Evolutionary conservation across 768 basidiomycete species (phyloP), one percentile per base, ranked within the genome.

Genomic region (Sutorius australiensis): DNA sequence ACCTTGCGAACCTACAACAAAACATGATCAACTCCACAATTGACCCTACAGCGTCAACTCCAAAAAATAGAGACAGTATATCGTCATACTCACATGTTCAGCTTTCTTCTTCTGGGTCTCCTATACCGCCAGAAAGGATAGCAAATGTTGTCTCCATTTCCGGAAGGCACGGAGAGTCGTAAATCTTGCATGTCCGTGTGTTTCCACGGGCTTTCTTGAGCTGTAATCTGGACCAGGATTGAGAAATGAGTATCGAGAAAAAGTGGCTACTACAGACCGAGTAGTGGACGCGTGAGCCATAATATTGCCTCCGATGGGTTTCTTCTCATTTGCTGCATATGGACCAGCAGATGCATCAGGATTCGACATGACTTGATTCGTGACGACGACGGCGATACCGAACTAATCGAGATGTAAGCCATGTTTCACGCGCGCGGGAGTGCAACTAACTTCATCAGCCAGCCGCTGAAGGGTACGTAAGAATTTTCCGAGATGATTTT

Each of bases 331-430:
- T 4, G 82, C 82, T 37, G 86, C 86, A 57, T 91, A 92, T 17
- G 92, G 90, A 12, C 89, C 89, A 44, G 92, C 92, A 3, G 88
- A 83, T 28, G 92, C 93, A 67, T 99, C 97, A 2, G 97, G 95
- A 52, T 86, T 95, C n/a, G 97, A 98, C 82, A 99, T 97, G 60
- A 99, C 97, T 70, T 99, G 97, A 68, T 99, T 99, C 5, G 92
- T 91, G 38, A 98, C 86, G 11, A 99, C 94, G 21, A 98, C 95
- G 4, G 97, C 97, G 45, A 98, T 91, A 28, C 97, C 97, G 64
- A 92, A 99, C 95, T 98, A 56, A 37, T 45, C 48, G 38, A 48
- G 59, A 59, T 37, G 47, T 55, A 14, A 50, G 44, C 19, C 30
- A 46, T n/a, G 12, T 24, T 27, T 46, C 27, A 16, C 33, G 21